Evolutionary conservation across 2,329 filamentous ascomycete species (phyloP), one percentile per base, ranked within the genome.

Genomic region (Aspergillus carbonarius): DNA sequence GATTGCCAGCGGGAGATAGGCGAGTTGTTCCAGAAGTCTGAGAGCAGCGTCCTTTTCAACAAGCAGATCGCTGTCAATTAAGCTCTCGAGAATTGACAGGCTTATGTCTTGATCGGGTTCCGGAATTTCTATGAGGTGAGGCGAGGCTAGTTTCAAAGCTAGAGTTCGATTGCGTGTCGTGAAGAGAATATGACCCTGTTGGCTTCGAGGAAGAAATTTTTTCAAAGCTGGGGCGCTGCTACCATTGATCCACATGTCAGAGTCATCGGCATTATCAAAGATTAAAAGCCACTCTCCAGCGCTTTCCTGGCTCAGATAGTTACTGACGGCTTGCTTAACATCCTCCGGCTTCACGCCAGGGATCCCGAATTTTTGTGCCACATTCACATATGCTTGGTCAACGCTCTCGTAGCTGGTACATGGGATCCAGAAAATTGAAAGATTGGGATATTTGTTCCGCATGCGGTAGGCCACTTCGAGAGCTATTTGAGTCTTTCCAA

Each of bases 401-500:
- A 67, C 42, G 5, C 18, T 59, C 20, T 46, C 62, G 8, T 54
- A 35, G 57, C 60, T 71, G 20, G 63, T 68, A 37, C 66, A 66
- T 42, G 68, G 62, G 15, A 72, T 55, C 68, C 69, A 72, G 47
- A 72, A 70, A 10, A 70, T 55, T 23, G 62, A 69, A 34, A 23
- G 23, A 5, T 23, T 23, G 23, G 23, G 23, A 23, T 23, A 23
- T 23, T 3, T n/a, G 2, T 70, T 65, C 34, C 53, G 51, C 3
- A 60, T 53, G 9, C 64, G 64, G 40, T 71, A 68, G 0, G 66
- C 66, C 25, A 70, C 52, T 30, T 72, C 66, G 8, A 74, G 54
- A 1, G 62, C 65, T 15, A 74, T 53, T 20, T 74, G 70, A 0
- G 72, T 68, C 51, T 74, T 74, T 2, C 72, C 68, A 1, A 65